These are phyloP conservation scores for Allium fistulosum DNA, from an alignment of 106 monocot species.

Conservation along the genomic window DNA sequence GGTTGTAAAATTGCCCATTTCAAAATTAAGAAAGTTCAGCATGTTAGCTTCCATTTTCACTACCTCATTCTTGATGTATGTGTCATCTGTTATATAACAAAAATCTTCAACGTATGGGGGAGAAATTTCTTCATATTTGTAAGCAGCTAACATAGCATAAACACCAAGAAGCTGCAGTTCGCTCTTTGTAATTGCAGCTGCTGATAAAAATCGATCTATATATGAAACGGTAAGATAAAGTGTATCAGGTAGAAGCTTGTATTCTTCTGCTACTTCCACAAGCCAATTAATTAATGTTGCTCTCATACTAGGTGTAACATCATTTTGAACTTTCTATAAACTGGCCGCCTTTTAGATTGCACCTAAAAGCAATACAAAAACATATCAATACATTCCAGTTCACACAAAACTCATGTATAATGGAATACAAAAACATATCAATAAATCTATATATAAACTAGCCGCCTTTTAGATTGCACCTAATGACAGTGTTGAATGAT, in stretches of 20 bases:
- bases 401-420: too few relatives aligned
- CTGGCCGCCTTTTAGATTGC: too few relatives aligned
- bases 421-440: too few relatives aligned
- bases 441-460: slow-evolving; percentile 38
- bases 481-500: too few relatives aligned
- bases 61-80: slow-evolving; percentile 58
- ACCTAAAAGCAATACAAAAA: too few relatives aligned
- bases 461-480: too few relatives aligned
- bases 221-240: background rate
- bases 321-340: too few relatives aligned
- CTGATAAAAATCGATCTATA: background rate
- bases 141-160: slow-evolving; percentile 63
- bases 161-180: slow-evolving; percentile 73
- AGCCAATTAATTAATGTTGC: too few relatives aligned
- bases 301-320: too few relatives aligned
- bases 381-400: too few relatives aligned
- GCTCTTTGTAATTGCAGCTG: slow-evolving; percentile 3
- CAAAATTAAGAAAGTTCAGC: slow-evolving; percentile 68
- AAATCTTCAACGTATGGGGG: slow-evolving; percentile 63
- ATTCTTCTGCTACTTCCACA: background rate
- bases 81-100: slow-evolving; percentile 67
- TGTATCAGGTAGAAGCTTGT: background rate
- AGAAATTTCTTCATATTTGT: slow-evolving; percentile 77
- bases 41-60: slow-evolving; percentile 47
- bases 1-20: slow-evolving; percentile 71